Percentiles rank a stretch among this genome's conserved stretches.
phyloP scores from a whole-genome alignment of 1,284 basidiomycete species.

The Salmacisia buchloeana region DNA sequence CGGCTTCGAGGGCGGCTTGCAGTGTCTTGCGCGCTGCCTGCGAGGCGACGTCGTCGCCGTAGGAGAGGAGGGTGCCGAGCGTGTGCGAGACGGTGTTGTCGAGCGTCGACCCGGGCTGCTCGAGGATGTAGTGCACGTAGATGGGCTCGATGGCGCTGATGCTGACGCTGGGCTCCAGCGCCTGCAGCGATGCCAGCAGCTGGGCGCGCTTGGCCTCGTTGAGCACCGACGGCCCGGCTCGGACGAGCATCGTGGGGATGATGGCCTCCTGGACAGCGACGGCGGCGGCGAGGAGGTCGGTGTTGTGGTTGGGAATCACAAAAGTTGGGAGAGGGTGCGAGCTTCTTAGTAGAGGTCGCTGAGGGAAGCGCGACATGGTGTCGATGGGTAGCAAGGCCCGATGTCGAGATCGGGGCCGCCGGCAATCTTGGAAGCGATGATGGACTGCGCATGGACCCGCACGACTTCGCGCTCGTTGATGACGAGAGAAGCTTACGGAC shows the following conservation, averaged over 20 bases:
- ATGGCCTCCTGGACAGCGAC: too few species aligned
- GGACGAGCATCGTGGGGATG: slow-evolving; percentile 1
- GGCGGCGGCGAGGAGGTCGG: too few species aligned
- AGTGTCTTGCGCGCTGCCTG: slow-evolving; percentile 55
- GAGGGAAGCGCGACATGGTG: too few species aligned
- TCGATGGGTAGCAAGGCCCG: too few species aligned
- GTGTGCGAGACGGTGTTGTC: slow-evolving; percentile 55
- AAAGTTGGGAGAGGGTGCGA: too few species aligned
- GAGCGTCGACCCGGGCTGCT: slow-evolving; percentile 56
- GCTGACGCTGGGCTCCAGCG: slow-evolving; percentile 57
- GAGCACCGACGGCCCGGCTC: slow-evolving; percentile 47
- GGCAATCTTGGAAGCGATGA: too few species aligned
- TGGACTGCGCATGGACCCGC: too few species aligned
- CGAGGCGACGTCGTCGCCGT: slow-evolving; percentile 70
- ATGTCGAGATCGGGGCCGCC: too few species aligned
- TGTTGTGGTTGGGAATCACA: too few species aligned
- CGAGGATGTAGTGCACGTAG: slow-evolving; percentile 79
- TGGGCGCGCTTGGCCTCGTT: slow-evolving; percentile 62
- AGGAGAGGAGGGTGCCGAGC: slow-evolving; percentile 72
- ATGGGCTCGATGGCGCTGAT: slow-evolving; percentile 67
- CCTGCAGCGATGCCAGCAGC: slow-evolving; percentile 64
- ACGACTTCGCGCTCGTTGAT: too few species aligned
- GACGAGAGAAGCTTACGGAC: too few species aligned
- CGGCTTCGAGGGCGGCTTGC: slow-evolving; percentile 24
- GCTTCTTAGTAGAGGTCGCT: too few species aligned